Evolutionary conservation across 2,329 filamentous ascomycete species (phyloP).

Genomic region (Parasarocladium wereldwijsianum): DNA sequence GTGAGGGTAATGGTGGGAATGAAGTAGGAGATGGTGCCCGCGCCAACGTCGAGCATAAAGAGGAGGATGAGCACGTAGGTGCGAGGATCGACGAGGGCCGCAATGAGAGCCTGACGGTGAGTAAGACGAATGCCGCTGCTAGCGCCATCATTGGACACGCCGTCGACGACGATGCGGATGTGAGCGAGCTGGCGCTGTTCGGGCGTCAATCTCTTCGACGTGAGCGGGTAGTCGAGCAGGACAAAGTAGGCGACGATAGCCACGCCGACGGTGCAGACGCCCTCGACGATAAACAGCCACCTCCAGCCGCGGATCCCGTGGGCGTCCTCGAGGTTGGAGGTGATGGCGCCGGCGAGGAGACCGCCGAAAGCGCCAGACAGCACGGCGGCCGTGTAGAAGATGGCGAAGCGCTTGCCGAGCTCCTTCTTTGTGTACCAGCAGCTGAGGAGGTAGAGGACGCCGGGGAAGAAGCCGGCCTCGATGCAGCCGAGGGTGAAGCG

Average conservation of each 20-base stretch:
- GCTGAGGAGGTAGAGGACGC: slow-evolving; percentile 35
- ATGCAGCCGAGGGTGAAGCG: slow-evolving; percentile 33
- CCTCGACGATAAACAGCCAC: slow-evolving; percentile 57
- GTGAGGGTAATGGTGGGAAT: slow-evolving; percentile 34
- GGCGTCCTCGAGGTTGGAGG: slow-evolving; percentile 40
- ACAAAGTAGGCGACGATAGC: slow-evolving; percentile 43
- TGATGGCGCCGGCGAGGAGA: slow-evolving; percentile 43
- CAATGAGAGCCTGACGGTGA: slow-evolving; percentile 14
- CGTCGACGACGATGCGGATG: slow-evolving; percentile 39
- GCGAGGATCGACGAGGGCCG: slow-evolving; percentile 27
- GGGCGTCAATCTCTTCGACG: slow-evolving; percentile 42
- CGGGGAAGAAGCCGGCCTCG: slow-evolving; percentile 36
- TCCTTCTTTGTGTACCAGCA: slow-evolving; percentile 41
- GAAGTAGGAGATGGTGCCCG: slow-evolving; percentile 35
- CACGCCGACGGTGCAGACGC: slow-evolving; percentile 38
- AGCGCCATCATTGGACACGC: slow-evolving; percentile 18
- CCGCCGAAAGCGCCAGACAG: slow-evolving; percentile 52
- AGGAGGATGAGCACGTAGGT: slow-evolving; percentile 32
- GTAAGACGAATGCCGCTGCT: slow-evolving; percentile 9
- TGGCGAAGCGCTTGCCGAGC: slow-evolving; percentile 37
- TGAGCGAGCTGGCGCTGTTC: slow-evolving; percentile 48
- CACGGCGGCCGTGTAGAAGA: slow-evolving; percentile 42
- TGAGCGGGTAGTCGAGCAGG: slow-evolving; percentile 49
- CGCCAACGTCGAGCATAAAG: slow-evolving; percentile 31
- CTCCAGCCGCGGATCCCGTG: slow-evolving; percentile 41